These are phyloP conservation scores for Plantago ovata DNA, from an alignment of 257 asterid species.

Conservation along the genomic window DNA sequence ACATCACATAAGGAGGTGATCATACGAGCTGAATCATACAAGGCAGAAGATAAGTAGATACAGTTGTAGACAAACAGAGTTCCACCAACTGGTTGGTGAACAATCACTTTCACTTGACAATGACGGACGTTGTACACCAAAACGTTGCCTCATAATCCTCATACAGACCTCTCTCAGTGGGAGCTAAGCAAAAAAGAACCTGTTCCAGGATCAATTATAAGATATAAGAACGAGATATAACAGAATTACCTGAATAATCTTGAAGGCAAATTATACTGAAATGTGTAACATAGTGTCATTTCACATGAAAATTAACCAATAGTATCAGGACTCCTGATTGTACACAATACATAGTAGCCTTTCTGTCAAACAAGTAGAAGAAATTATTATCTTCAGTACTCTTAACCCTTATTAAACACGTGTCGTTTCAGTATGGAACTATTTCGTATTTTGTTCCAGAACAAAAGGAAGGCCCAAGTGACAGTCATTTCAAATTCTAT, in stretches of 20 bases:
- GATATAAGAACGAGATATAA: slow-evolving; percentile 14
- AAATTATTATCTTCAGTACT: no score
- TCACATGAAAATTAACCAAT: no score
- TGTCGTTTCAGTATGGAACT: no score
- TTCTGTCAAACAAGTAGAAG: no score
- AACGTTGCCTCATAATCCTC: slow-evolving; percentile 98
- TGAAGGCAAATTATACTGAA: slow-evolving; percentile 8
- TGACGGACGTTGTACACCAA: slow-evolving; percentile 87
- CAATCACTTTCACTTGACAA: slow-evolving; percentile 89
- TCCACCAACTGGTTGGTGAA: slow-evolving; percentile 61
- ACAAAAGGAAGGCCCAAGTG: no score
- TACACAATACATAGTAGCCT: no score
- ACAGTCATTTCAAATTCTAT: no score
- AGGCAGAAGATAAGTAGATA: slow-evolving; percentile 72
- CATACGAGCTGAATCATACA: slow-evolving; percentile 66
- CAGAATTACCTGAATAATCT: slow-evolving; percentile 11
- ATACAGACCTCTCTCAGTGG: slow-evolving; percentile 92
- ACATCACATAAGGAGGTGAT: slow-evolving; percentile 38
- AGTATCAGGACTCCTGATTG: no score
- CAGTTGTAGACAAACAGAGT: slow-evolving; percentile 74
- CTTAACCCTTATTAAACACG: no score
- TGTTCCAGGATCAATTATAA: slow-evolving; percentile 35
- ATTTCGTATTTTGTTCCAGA: no score
- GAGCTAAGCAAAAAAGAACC: slow-evolving; percentile 97
- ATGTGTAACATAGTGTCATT: no score